Base-by-base conservation (phyloP, 163 green algal genomes). In the Volvox carteri region DNA sequence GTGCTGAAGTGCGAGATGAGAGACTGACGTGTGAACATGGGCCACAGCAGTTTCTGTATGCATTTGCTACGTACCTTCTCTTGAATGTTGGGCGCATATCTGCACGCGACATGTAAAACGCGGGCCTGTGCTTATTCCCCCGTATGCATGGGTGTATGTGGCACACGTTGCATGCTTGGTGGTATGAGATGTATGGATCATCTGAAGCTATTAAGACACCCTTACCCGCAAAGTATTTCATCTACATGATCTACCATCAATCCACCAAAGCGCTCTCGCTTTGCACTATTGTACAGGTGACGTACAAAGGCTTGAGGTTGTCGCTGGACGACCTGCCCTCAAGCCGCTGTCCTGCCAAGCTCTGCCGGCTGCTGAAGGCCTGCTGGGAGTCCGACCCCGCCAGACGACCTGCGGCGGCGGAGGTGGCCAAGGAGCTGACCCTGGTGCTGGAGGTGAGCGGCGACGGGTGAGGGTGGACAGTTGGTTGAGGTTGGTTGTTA, bases 341-440 rank as follows among this genome's bases (percentile, higher is more conserved):
- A 35, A 39, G 23, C 23, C 60, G 60, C 60, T 72, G 60, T 33
- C 60, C 60, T 12, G 14, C 60, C 60, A 72, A 72, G 60, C 60
- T 72, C 14, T 8, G 8, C 8, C 60, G 60, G 11, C 21, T 72
- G 23, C 23, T 72, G 12, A 72, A 12, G 21, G 60, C 60, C 16
- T 72, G 60, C 23, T 72, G 60, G 60, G 60, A 72, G 7, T 8
- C 23, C 23, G 60, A 72, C 60, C 60, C 60, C 12, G 60, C 60
- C 60, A n/a, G 60, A 33, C 60, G 60, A 35, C 60, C 60, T 12
- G 60, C 60, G n/a, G 60, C 60, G 7, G 60, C 60, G 23, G 60
- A 72, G 23, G 60, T 72, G 16, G 60, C 23, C 60, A 72, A 72
- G 60, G 60, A 72, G 60, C 60, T 72, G 60, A 72, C 60, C 8